A percentile compares a stretch with the other conserved stretches of the same genome.
These are phyloP conservation scores for Candida glucosophila DNA, from an alignment of 1,139 yeast genomes.

Conservation along the genomic window DNA sequence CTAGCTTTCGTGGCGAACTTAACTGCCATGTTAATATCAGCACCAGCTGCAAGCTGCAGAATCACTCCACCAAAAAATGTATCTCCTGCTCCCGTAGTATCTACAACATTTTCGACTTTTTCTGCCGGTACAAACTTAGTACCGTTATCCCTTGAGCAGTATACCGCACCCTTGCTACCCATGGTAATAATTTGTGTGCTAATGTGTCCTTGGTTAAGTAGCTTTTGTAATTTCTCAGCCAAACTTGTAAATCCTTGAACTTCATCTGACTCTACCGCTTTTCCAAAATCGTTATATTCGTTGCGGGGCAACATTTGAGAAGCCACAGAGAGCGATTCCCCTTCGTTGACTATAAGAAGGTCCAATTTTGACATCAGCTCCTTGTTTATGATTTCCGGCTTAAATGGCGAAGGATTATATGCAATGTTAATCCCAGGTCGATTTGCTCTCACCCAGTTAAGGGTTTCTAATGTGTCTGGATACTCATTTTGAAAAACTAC, in stretches of 20 bases:
- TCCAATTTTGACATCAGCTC: conserved; percentile 45
- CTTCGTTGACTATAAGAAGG: conserved; percentile 73
- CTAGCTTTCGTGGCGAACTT: conserved; percentile 72
- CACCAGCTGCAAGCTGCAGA: conserved; percentile 44
- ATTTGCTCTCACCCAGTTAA: conserved; percentile 45
- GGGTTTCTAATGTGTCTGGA: conserved; percentile 48
- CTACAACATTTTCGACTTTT: conserved; percentile 50
- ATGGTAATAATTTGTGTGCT: conserved; percentile 62
- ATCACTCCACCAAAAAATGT: conserved; percentile 84
- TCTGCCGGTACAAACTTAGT: too few species aligned
- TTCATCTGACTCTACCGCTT: conserved; percentile 12
- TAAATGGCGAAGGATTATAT: conserved; percentile 88
- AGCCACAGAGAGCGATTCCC: conserved; percentile 56
- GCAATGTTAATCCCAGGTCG: conserved; percentile 44
- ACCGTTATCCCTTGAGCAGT: conserved; percentile 14
- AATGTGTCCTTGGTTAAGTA: conserved; percentile 25
- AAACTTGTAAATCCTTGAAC: conserved; percentile 27
- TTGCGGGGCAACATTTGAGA: conserved; percentile 10
- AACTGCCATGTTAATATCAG: conserved; percentile 40
- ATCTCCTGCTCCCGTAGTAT: conserved; percentile 97
- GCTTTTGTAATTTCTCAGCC: conserved; percentile 23
- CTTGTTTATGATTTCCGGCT: conserved; percentile 24
- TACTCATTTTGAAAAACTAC: conserved; percentile 69
- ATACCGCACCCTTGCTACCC: conserved; percentile 69
- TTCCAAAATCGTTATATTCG: conserved; percentile 12